A percentile compares a stretch with the other conserved stretches of the same genome.
phyloP scores from a whole-genome alignment of 1,284 basidiomycete species.

The Rhodofomes roseus region DNA sequence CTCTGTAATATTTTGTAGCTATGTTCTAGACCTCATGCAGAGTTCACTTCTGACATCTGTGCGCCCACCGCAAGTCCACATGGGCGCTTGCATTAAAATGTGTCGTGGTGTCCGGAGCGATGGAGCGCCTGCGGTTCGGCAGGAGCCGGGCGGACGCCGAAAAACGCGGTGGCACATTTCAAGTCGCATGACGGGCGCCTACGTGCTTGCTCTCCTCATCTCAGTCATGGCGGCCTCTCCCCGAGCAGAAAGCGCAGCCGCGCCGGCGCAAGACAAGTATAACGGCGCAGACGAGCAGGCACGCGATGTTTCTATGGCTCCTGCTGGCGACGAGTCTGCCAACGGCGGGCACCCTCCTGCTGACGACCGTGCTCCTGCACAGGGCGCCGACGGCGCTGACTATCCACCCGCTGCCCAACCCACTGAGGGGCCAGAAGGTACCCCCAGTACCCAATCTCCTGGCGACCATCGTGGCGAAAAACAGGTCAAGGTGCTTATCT shows the following conservation, averaged over 20 bases:
- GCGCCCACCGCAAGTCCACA: too few relatives aligned
- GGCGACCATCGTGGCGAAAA: conserved; percentile 72
- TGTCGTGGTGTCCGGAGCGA: background rate
- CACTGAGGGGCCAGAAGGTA: conserved; percentile 16
- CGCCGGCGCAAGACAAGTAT: conserved; percentile 46
- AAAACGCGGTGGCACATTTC: background rate
- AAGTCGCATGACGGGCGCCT: background rate
- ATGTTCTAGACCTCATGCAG: background rate
- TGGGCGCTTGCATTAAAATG: background rate
- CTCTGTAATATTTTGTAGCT: background rate
- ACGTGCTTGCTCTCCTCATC: background rate
- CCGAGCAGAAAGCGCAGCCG: conserved; percentile 28
- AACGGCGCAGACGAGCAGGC: conserved; percentile 45
- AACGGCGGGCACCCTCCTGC: conserved; percentile 40
- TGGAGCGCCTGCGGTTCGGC: background rate
- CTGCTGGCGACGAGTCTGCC: conserved; percentile 39
- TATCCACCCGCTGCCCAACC: conserved; percentile 35
- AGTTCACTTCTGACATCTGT: too few relatives aligned
- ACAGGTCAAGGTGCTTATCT: conserved; percentile 87
- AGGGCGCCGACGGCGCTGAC: conserved; percentile 43
- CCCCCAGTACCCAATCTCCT: conserved; percentile 10
- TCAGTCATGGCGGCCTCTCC: conserved; percentile 49
- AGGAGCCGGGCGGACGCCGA: background rate
- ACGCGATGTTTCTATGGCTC: conserved; percentile 41
- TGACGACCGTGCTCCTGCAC: conserved; percentile 31